A percentile compares a stretch with the other conserved stretches of the same genome.
Conservation (phyloP, 2,329 filamentous ascomycete species). For the Aspergillus pseudoglaucus region DNA sequence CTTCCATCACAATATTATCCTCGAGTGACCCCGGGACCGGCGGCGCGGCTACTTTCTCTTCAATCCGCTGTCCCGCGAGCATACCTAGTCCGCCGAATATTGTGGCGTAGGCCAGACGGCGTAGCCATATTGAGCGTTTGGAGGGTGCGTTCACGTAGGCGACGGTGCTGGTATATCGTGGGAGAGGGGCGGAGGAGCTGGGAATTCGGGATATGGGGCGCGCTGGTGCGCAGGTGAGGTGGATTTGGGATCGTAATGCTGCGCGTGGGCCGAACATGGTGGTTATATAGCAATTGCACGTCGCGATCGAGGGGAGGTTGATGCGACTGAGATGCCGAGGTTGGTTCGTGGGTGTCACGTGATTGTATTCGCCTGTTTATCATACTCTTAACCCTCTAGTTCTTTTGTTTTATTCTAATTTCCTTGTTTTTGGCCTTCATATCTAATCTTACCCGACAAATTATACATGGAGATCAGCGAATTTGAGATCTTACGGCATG, state of each 20-base stretch:
- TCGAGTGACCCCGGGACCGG: conserved; percentile 28
- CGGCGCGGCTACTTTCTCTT: conserved; percentile 17
- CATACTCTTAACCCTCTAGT: no score
- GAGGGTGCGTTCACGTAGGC: conserved; percentile 10
- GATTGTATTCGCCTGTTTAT: background rate
- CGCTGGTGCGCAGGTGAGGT: background rate
- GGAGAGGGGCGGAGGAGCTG: conserved; percentile 2
- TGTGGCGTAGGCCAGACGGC: conserved; percentile 27
- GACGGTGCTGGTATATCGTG: conserved; percentile 16
- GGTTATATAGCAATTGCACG: conserved; percentile 15
- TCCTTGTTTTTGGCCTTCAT: no score
- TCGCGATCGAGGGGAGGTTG: background rate
- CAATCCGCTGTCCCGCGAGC: conserved; percentile 17
- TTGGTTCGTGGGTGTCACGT: background rate
- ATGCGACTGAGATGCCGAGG: background rate
- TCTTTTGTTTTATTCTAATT: no score
- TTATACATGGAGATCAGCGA: no score
- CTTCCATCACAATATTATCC: conserved; percentile 23
- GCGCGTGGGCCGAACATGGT: conserved; percentile 21
- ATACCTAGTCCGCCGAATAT: conserved; percentile 30
- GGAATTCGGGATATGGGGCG: conserved; percentile 1
- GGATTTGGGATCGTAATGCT: conserved; percentile 16
- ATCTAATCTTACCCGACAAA: no score
- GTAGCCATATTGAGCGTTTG: conserved; percentile 26
- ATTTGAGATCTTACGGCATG: no score